Evolutionary conservation across 768 basidiomycete species (phyloP), one percentile per base, ranked within the genome.

Genomic region (Kwoniella sp.): DNA sequence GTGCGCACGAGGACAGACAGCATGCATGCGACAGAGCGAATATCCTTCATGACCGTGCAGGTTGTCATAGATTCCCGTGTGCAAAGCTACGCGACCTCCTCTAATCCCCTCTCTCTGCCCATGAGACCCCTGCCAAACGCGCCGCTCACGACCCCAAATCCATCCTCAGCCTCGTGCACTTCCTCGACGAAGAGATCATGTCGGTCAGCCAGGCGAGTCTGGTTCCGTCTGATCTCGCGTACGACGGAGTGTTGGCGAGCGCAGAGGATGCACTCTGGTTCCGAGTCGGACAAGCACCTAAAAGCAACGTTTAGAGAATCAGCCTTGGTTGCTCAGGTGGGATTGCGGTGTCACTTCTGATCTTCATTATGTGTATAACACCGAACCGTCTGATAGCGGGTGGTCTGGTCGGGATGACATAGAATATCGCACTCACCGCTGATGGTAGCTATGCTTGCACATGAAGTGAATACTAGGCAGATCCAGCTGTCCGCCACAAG

Each of bases 391-490:
- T 55, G 5, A 25, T 7, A 57, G 34, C 13, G 20, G 17, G 37
- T n/a, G n/a, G n/a, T n/a, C n/a, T n/a, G n/a, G n/a, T n/a, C n/a
- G n/a, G n/a, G n/a, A n/a, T n/a, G n/a, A n/a, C n/a, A n/a, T n/a
- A n/a, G n/a, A n/a, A n/a, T 2, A 12, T 17, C 22, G n/a, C 5
- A 77, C 82, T 50, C 58, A 91, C 92, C 93, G 85, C 77, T 95
- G 92, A 78, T 99, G 96, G 82, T 92, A 98, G 66, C 91, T 93
- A 78, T 98, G 96, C 73, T 89, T 88, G 81, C 95, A 99, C 95
- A 98, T 96, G 76, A 97, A 98, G 80, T 98, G 94, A 5, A 98
- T 85, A 69, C 87, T 90, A 0, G 96, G 95, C 11, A 97, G 86
- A 78, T 97, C 94, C 65, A 98, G 86, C 72, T 90, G 91, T 0